These are phyloP conservation scores for Chaetomium tenue DNA, from an alignment of 495 filamentous ascomycete genomes.

Conservation along the genomic window DNA sequence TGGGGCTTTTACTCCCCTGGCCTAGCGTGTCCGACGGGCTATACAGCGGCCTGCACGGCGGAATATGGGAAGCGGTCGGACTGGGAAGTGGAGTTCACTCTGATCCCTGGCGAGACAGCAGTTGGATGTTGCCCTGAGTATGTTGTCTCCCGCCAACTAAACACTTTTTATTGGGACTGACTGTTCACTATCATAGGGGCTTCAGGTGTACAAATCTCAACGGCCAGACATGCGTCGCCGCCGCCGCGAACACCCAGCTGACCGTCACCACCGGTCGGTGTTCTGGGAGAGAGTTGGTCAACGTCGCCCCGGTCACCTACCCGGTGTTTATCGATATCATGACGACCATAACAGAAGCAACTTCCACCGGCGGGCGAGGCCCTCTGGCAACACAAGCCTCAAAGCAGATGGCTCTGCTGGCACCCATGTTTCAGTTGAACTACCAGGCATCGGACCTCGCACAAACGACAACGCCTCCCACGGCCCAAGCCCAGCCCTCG, in stretches of 20 bases:
- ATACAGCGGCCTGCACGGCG: slow-evolving; percentile 24
- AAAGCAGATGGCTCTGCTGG: not conserved
- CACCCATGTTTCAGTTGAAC: slow-evolving; percentile 19
- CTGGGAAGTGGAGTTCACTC: slow-evolving; percentile 24
- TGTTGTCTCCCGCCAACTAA: not conserved
- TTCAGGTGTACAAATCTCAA: not conserved
- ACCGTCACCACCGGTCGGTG: not conserved
- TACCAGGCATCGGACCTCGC: slow-evolving; percentile 7
- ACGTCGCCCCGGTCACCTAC: not conserved
- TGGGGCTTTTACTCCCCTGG: slow-evolving; percentile 33
- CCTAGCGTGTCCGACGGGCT: slow-evolving; percentile 28
- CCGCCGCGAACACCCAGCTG: not conserved
- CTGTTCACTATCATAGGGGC: not conserved
- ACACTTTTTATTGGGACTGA: not conserved
- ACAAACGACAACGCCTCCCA: not conserved
- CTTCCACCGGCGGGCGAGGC: not conserved
- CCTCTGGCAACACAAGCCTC: too few species aligned
- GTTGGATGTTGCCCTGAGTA: slow-evolving; percentile 29
- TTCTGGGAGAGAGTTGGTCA: not conserved
- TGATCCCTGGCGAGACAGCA: slow-evolving; percentile 26
- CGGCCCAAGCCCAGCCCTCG: too few species aligned
- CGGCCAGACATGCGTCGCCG: slow-evolving; percentile 12
- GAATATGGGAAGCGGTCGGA: slow-evolving; percentile 18
- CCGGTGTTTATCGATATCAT: not conserved
- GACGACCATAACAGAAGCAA: not conserved